Evolutionary conservation across 2,329 filamentous ascomycete genomes (phyloP), one percentile per base, ranked within the genome.

Genomic region (Neofusicoccum kwambonambiense): DNA sequence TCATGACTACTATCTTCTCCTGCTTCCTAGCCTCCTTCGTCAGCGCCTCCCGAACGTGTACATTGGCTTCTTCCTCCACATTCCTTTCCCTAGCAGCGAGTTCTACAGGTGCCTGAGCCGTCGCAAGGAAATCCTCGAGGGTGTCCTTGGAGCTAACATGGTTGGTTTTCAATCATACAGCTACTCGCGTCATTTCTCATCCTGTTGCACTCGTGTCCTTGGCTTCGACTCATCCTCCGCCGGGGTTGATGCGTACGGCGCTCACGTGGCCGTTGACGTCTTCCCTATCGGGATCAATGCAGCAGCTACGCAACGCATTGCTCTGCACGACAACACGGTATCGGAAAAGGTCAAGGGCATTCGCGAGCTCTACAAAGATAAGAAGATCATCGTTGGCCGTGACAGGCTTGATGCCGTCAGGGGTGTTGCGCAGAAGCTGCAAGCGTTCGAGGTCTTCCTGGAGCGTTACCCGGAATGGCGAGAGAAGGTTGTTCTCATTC

Each of bases 261-360:
- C 90, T 9, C 91, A 94, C 70, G 92, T 97, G 27, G 91, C 93
- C 60, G 91, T 97, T 19, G 93, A 94, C 64, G 92, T 96, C 15
- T 96, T 97, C 75, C 93, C 94, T 15, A 97, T 97, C 67, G 95
- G 94, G 41, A 96, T 98, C 70, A 92, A 97, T 76, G 91, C 90
- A n/a, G 85, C 86, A 67, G 89, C 89, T 67, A 92, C 95, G 15
- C 88, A 92, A 73, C 85, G 84, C 62, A 81, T 87, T 51, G 93
- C 93, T 0, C 96, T 91, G 78, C 87, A 86, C 4, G 83, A 88
- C 50, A 81, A 86, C 0, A 87, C 88, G 27, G 89, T 91, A 19
- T 86, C 91, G 64, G 87, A 91, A 73, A 92, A 88, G 65, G 85
- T 93, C 74, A 79, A 84, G 62, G 88, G 87, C 0, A 86, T 97